Evolutionary conservation across 192 early-diverging fungal species (phyloP).

Genomic region (Rhizoclosmatium globosum): DNA sequence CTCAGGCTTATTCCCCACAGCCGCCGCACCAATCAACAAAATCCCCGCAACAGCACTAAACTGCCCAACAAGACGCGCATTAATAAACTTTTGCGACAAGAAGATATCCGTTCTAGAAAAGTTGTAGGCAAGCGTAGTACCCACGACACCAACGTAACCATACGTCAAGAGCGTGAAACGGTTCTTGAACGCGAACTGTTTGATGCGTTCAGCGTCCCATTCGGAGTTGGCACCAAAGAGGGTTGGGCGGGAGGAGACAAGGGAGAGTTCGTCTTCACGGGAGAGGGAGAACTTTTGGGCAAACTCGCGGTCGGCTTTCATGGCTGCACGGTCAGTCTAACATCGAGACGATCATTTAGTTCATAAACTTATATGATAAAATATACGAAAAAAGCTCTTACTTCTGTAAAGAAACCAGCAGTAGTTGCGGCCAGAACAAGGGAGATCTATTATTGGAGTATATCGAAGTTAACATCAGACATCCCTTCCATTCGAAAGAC

Average conservation of each 20-base stretch:
- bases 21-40: conserved; percentile 23
- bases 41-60: conserved; percentile 25
- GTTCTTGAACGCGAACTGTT: conserved; percentile 16
- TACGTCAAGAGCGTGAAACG: conserved; percentile 11
- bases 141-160: conserved; percentile 14
- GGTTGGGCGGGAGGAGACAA: too few relatives aligned
- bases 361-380: too few relatives aligned
- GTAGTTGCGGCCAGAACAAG: conserved; percentile 33
- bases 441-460: neutral
- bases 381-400: too few relatives aligned
- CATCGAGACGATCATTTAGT: too few relatives aligned
- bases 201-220: neutral
- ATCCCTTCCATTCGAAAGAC: neutral
- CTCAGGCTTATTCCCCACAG: conserved; percentile 1
- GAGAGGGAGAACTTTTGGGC: conserved; percentile 43
- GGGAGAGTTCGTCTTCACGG: neutral
- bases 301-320: conserved; percentile 41
- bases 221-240: neutral
- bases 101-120: conserved; percentile 19
- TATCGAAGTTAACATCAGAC: neutral
- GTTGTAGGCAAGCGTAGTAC: conserved; percentile 21
- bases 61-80: conserved; percentile 28
- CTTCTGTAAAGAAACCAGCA: conserved; percentile 43
- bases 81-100: conserved; percentile 25
- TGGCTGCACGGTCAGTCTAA: conserved; percentile 39